A percentile compares a stretch with the other conserved stretches of the same genome.
phyloP scores from a whole-genome alignment of 768 basidiomycete genomes.

The Trametes cinnabarina region DNA sequence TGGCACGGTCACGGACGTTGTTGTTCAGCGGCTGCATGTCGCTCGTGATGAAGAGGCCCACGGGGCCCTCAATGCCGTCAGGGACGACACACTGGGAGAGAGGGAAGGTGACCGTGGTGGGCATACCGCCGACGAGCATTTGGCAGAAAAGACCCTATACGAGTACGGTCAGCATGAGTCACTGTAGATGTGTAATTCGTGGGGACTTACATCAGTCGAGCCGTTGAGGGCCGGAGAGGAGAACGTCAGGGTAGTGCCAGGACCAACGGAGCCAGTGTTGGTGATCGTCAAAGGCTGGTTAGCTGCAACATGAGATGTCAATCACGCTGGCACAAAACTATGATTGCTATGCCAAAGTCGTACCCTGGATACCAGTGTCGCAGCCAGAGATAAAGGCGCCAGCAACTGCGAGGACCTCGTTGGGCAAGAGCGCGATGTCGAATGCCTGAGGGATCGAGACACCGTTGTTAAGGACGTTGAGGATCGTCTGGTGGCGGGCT shows the following conservation, averaged over 20 bases:
- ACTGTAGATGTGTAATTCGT: too few relatives aligned
- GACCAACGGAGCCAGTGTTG: slow-evolving; percentile 53
- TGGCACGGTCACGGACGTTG: slow-evolving; percentile 56
- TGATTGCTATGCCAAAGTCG: slow-evolving; percentile 12
- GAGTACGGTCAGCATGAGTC: slow-evolving; percentile 2
- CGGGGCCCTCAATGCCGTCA: slow-evolving; percentile 65
- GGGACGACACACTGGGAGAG: slow-evolving; percentile 64
- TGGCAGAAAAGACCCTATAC: slow-evolving; percentile 63
- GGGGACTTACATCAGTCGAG: slow-evolving; percentile 42
- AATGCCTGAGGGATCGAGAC: slow-evolving; percentile 65
- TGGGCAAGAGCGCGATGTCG: slow-evolving; percentile 68
- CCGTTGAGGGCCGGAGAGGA: slow-evolving; percentile 54
- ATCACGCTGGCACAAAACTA: neutral
- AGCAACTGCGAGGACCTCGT: slow-evolving; percentile 70
- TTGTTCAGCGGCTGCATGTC: slow-evolving; percentile 61
- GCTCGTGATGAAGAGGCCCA: slow-evolving; percentile 68
- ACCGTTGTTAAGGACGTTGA: slow-evolving; percentile 66
- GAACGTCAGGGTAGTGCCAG: slow-evolving; percentile 66
- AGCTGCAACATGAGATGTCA: slow-evolving; percentile 35
- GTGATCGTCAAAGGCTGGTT: slow-evolving; percentile 61
- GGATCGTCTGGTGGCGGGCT: slow-evolving; percentile 77
- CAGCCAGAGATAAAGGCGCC: slow-evolving; percentile 69
- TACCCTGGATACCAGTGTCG: slow-evolving; percentile 55
- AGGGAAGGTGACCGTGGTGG: slow-evolving; percentile 57
- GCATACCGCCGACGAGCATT: slow-evolving; percentile 65